Conservation (phyloP, 495 filamentous ascomycete genomes). For the Tuber borchii region DNA sequence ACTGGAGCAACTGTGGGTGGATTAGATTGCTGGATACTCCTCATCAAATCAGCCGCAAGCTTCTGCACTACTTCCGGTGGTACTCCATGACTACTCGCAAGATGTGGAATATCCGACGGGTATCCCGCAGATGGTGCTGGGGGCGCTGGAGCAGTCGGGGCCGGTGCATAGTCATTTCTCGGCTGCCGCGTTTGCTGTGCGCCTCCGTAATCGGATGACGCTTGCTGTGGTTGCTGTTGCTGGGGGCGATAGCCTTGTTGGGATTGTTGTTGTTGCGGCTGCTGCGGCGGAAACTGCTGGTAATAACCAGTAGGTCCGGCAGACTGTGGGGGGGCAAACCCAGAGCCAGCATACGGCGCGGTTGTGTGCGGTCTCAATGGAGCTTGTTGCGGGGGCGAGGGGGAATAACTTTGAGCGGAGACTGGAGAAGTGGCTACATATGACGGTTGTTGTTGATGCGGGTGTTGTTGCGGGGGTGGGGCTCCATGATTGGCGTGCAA, state of each 20-base stretch:
- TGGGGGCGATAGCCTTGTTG: conserved; percentile 12
- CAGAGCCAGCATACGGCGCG: conserved; percentile 24
- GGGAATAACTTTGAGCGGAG: conserved; percentile 24
- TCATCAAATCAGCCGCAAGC: conserved; percentile 29
- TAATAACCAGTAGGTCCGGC: conserved; percentile 12
- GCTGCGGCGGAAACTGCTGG: conserved; percentile 13
- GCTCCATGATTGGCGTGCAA: not conserved
- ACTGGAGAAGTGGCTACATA: conserved; percentile 22
- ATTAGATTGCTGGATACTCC: conserved; percentile 23
- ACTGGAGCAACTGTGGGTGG: conserved; percentile 9
- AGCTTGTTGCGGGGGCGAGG: conserved; percentile 31
- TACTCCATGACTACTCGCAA: conserved; percentile 23
- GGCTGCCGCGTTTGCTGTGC: conserved; percentile 14
- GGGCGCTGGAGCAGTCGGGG: conserved; percentile 7
- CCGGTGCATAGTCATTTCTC: conserved; percentile 17
- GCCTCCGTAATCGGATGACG: conserved; percentile 6
- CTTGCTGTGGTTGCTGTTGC: not conserved
- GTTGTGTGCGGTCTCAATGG: conserved; percentile 33
- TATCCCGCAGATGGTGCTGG: conserved; percentile 18
- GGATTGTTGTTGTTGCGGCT: conserved; percentile 8
- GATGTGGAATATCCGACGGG: conserved; percentile 20
- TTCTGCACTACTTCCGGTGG: conserved; percentile 28
- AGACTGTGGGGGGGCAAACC: conserved; percentile 26
- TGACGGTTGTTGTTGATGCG: conserved; percentile 6
- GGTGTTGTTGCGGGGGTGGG: conserved; percentile 12